Conservation (phyloP, 768 basidiomycete genomes). For the Amanita exitialis region DNA sequence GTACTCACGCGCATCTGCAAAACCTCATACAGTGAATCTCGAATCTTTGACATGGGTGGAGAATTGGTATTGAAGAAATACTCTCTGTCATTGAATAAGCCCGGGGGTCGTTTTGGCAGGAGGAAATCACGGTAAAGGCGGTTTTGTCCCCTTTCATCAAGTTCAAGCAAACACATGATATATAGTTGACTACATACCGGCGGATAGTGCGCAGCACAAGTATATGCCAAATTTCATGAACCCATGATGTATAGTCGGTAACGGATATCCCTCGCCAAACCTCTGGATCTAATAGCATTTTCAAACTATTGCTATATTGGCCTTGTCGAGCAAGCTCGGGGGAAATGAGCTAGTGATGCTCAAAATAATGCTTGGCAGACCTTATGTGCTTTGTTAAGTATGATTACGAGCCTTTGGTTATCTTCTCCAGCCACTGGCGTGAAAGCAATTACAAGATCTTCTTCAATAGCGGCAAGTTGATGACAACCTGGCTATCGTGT, state of each 20-base stretch:
- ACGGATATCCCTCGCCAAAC: conserved; percentile 63
- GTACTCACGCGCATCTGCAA: conserved; percentile 34
- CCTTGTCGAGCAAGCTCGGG: conserved; percentile 61
- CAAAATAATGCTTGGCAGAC: conserved; percentile 24
- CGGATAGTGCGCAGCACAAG: conserved; percentile 59
- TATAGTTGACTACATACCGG: conserved; percentile 31
- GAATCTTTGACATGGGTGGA: conserved; percentile 29
- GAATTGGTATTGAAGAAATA: conserved; percentile 40
- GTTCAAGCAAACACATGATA: background rate
- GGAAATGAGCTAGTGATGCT: conserved; percentile 7
- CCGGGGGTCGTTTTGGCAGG: conserved; percentile 46
- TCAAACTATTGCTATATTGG: conserved; percentile 48
- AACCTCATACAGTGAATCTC: conserved; percentile 34
- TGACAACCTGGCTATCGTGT: conserved; percentile 42
- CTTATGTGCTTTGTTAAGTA: conserved; percentile 60
- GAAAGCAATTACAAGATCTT: conserved; percentile 61
- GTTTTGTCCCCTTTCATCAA: conserved; percentile 43
- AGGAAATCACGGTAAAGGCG: conserved; percentile 60
- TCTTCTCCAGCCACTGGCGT: conserved; percentile 46
- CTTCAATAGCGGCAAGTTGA: conserved; percentile 53
- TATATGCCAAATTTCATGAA: conserved; percentile 69
- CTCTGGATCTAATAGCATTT: conserved; percentile 53
- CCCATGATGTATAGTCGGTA: conserved; percentile 64
- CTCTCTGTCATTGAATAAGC: conserved; percentile 42
- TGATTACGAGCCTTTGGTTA: conserved; percentile 48